Evolutionary conservation across 805 yeast genomes (phyloP).

Genomic region (Metschnikowia santaceciliae): DNA sequence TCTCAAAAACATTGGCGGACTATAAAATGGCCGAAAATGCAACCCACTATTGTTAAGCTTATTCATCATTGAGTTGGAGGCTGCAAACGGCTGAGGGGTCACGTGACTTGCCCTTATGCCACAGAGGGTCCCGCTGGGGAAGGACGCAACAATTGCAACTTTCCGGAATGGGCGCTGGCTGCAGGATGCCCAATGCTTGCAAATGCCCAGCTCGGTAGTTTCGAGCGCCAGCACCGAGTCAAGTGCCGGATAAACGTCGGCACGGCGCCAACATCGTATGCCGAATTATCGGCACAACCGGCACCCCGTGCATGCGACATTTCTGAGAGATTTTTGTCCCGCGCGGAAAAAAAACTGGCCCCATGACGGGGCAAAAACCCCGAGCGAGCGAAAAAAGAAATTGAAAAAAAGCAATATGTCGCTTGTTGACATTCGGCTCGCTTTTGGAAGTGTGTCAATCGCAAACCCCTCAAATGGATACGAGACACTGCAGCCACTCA

Average conservation of each 20-base stretch:
- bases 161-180: not conserved
- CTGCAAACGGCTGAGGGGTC: not conserved
- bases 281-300: constrained; percentile 8
- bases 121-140: not conserved
- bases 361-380: not conserved
- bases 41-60: too few relatives aligned
- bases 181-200: not conserved
- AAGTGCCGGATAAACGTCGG: constrained; percentile 1
- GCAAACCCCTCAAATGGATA: constrained; percentile 2
- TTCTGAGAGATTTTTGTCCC: constrained; percentile 12
- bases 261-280: not conserved
- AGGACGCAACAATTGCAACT: not conserved
- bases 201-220: not conserved
- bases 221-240: not conserved
- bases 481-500: constrained; percentile 1
- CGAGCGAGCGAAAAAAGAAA: constrained; percentile 1
- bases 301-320: constrained; percentile 10
- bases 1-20: too few relatives aligned
- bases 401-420: not conserved
- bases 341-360: constrained; percentile 1
- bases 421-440: constrained; percentile 3
- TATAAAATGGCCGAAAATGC: too few relatives aligned
- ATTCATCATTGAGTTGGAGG: not conserved
- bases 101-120: not conserved
- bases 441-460: constrained; percentile 6